Evolutionary conservation across 306 rosid genomes (phyloP), one percentile per base, ranked within the genome.

Genomic region (Dicorynia guianensis): DNA sequence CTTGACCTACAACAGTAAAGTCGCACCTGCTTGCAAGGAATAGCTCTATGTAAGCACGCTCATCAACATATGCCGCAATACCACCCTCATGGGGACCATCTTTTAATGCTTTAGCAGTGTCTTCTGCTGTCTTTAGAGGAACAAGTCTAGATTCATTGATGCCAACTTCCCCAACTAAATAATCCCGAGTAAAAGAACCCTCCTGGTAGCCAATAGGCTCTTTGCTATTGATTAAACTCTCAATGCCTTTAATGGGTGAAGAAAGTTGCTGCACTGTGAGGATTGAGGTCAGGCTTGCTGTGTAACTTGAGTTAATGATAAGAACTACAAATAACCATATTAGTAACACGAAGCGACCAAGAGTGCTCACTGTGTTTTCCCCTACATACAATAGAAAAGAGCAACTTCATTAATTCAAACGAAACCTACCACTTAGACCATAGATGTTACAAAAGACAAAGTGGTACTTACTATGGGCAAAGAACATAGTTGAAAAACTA

Each of bases 221-320:
- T 30, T 83, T 80, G 83, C 73, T 72, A 38, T 38, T 9, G 13
- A 86, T 30, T 43, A 96, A 76, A 63, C 89, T 82, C 62, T 96
- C 94, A 74, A 96, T 88, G 75, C 97, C 99, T 78, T 90, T 89
- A 52, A 96, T 74, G 72, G 96, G 80, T 8, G 93, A 96, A 74
- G 85, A 78, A 64, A 96, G 97, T 76, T 85, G 83, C 65, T 92
- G 93, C 63, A 93, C 99, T 33, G 99, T 96, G 74, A 96, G 96
- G 87, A 96, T 96, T 75, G 99, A 96, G 68, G 98, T 96, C 84
- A 96, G 80, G 78, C 93, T 96, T 58, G 99, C 99, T 1, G 98
- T 93, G 87, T 96, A 96, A 90, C 98, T 96, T 5, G 99, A 96
- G 80, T 75, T 92, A 49, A 96, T 87, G 81, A 96, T 96, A 18